Evolutionary conservation across 345 rosid species (phyloP).

Genomic region (Eutrema yunnanense): DNA sequence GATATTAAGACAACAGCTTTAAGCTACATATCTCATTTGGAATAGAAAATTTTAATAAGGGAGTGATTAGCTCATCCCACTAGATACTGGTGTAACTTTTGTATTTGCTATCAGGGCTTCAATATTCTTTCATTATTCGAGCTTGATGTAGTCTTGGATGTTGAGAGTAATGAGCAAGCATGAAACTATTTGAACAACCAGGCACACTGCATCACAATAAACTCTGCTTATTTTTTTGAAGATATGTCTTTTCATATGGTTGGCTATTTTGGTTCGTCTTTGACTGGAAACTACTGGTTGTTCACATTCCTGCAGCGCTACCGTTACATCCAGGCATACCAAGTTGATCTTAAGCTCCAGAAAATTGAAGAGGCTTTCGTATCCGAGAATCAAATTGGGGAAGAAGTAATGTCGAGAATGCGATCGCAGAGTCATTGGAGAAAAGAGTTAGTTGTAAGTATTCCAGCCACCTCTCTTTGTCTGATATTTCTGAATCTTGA

Average conservation of each 20-base stretch:
- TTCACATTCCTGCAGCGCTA: conserved; percentile 56
- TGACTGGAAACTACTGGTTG: conserved; percentile 15
- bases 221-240: background rate
- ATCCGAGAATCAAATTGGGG: conserved; percentile 33
- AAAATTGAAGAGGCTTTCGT: conserved; percentile 56
- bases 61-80: background rate
- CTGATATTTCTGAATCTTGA: background rate
- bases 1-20: background rate
- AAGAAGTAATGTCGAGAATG: conserved; percentile 56
- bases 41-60: background rate
- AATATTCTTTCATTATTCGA: background rate
- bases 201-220: background rate
- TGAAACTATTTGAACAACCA: background rate
- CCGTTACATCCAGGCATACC: conserved; percentile 83
- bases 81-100: background rate
- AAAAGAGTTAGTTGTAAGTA: conserved; percentile 65
- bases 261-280: background rate
- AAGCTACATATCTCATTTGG: background rate
- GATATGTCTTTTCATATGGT: background rate
- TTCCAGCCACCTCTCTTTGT: conserved; percentile 12
- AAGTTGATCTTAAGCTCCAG: conserved; percentile 63
- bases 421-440: conserved; percentile 70
- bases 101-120: background rate
- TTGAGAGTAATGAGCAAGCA: conserved; percentile 4
- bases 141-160: background rate